Percentiles rank a stretch among this genome's conserved stretches.
Conservation (phyloP, 23 red algal species). For the Gracilaria domingensis region DNA sequence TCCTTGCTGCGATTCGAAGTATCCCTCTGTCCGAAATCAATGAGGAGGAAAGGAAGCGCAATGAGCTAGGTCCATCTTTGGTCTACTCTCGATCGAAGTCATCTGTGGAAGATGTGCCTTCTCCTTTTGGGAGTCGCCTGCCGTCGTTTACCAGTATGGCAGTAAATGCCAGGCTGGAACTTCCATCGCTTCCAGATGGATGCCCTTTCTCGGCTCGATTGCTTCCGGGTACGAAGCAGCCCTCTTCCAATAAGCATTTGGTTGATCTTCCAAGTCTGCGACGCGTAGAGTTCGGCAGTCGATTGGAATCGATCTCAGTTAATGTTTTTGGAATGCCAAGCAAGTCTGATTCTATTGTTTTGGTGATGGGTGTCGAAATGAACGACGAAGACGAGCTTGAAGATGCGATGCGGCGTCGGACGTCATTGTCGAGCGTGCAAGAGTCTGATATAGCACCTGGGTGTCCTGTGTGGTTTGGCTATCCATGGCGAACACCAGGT, state of each 20-base stretch:
- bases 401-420: background rate
- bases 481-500: slow-evolving; percentile 66
- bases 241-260: slow-evolving; percentile 11
- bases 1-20: slow-evolving; percentile 65
- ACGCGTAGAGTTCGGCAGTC: slow-evolving; percentile 6
- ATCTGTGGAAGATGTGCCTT: slow-evolving; percentile 10
- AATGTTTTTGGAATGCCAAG: slow-evolving; percentile 87
- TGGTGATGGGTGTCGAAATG: slow-evolving; percentile 55
- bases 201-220: slow-evolving; percentile 26
- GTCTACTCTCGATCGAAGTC: slow-evolving; percentile 43
- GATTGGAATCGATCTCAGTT: slow-evolving; percentile 63
- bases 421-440: background rate
- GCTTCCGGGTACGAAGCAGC: slow-evolving; percentile 22
- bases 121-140: slow-evolving; percentile 73
- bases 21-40: slow-evolving; percentile 52
- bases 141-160: slow-evolving; percentile 48
- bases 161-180: slow-evolving; percentile 8
- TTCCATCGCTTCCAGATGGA: slow-evolving; percentile 34
- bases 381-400: slow-evolving; percentile 25
- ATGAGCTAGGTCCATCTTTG: slow-evolving; percentile 50
- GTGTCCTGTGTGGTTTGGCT: slow-evolving; percentile 62
- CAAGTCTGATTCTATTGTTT: slow-evolving; percentile 74
- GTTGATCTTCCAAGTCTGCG: slow-evolving; percentile 68
- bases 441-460: slow-evolving; percentile 46
- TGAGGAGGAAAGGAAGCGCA: slow-evolving; percentile 62